Evolutionary conservation across 768 basidiomycete genomes (phyloP), one percentile per base, ranked within the genome.

Genomic region (Chalciporus piperatus): DNA sequence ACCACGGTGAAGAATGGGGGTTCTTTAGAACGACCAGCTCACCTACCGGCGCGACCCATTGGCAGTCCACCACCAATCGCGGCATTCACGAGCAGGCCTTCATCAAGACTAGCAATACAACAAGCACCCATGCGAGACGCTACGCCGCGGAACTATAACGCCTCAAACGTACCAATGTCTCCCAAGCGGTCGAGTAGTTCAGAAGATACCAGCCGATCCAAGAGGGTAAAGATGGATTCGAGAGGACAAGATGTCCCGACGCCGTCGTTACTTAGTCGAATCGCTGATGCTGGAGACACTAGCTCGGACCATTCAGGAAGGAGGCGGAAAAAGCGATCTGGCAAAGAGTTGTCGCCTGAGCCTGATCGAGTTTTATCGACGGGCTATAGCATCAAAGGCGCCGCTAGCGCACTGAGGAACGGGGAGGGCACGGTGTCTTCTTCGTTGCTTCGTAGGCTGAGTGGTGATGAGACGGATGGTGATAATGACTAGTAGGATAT

Each of bases 331-430:
- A 68, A 57, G 35, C 56, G 62, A 19, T 6, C 35, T n/a, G 54
- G 57, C 27, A 62, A 45, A 55, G 62, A 57, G 41, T 52, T 41
- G 27, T 61, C 64, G 38, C 55, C 60, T 38, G 67, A 69, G 41
- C 60, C 60, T 47, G 67, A 72, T 59, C 67, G 63, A 51, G 59
- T 59, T 56, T 73, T 74, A 11, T 61, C 64, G 38, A 71, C 69
- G n/a, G 80, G 77, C 37, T 76, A 67, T 55, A 80, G 76, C 56
- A 82, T 82, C 56, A 80, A 76, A 58, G 81, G 81, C 45, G 81
- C 81, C 22, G 81, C 80, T 41, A 72, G 48, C 41, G 67, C 59
- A 41, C 55, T 52, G 47, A 61, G 59, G 55, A 57, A 56, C 30
- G 62, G 53, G 51, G 48, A 51, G 30, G 54, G 48, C 35, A 28